Conservation (phyloP, 2,329 filamentous ascomycete species). For the Zelopaecilomyces penicillatus region DNA sequence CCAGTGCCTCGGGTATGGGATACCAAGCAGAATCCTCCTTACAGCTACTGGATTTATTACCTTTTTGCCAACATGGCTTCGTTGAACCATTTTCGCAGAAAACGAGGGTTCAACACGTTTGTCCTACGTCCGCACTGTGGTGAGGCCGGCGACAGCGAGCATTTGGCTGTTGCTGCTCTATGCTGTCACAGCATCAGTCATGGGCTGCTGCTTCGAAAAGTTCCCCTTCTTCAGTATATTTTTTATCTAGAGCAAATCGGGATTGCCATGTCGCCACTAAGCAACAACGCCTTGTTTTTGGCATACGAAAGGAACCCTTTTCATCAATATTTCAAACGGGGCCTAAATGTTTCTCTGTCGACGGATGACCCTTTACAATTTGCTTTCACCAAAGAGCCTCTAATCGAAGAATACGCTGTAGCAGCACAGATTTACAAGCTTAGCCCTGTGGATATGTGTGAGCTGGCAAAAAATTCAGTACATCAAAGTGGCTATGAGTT, state of each 20-base stretch:
- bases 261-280: slow-evolving; percentile 97
- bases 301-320: slow-evolving; percentile 97
- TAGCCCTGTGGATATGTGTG: slow-evolving; percentile 95
- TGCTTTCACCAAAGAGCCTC: slow-evolving; percentile 93
- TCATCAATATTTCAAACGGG: slow-evolving; percentile 88
- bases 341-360: slow-evolving; percentile 89
- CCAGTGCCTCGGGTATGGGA: slow-evolving; percentile 83
- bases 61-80: slow-evolving; percentile 90
- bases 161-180: slow-evolving; percentile 81
- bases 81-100: slow-evolving; percentile 83
- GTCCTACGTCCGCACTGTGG: slow-evolving; percentile 88
- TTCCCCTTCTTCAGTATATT: slow-evolving; percentile 89
- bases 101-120: slow-evolving; percentile 92
- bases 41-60: slow-evolving; percentile 99
- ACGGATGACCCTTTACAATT: slow-evolving; percentile 97
- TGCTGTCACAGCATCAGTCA: slow-evolving; percentile 97
- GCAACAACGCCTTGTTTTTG: slow-evolving; percentile 93
- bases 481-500: slow-evolving; percentile 90
- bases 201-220: slow-evolving; percentile 83
- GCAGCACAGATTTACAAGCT: slow-evolving; percentile 98
- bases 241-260: slow-evolving; percentile 98
- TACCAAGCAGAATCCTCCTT: slow-evolving; percentile 91
- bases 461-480: slow-evolving; percentile 92
- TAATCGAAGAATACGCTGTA: slow-evolving; percentile 97
- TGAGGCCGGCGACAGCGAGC: slow-evolving; percentile 93